A percentile compares a stretch with the other conserved stretches of the same genome.
Conservation (phyloP, 306 rosid genomes). For the Phaseolus lunatus region DNA sequence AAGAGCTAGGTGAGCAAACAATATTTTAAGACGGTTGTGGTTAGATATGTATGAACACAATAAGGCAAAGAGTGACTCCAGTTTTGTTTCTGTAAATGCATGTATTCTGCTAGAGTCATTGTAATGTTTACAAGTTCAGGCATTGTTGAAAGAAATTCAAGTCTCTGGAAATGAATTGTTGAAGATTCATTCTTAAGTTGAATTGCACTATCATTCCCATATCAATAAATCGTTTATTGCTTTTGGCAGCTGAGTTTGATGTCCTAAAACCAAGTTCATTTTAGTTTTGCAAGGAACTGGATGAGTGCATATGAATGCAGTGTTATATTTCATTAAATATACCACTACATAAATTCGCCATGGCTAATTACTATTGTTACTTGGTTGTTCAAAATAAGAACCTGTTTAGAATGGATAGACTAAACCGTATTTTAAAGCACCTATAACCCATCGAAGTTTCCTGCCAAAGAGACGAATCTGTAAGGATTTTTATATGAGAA, state of each 20-base stretch:
- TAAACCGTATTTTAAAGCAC: slow-evolving; percentile 2
- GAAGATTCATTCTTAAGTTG: slow-evolving; percentile 24
- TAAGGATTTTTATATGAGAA: no score
- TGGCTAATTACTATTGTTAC: background rate
- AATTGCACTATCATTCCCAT: slow-evolving; percentile 5
- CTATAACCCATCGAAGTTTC: no score
- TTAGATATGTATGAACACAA: slow-evolving; percentile 31
- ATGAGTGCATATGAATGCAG: background rate
- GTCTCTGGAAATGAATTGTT: slow-evolving; percentile 39
- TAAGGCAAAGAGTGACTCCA: slow-evolving; percentile 47
- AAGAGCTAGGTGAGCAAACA: slow-evolving; percentile 91
- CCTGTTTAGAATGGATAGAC: background rate
- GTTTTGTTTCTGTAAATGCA: slow-evolving; percentile 53
- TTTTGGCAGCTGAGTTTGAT: background rate
- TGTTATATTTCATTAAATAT: slow-evolving; percentile 7
- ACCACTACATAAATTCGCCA: background rate
- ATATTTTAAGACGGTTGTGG: slow-evolving; percentile 54
- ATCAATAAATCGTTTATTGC: slow-evolving; percentile 11
- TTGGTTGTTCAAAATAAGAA: slow-evolving; percentile 4
- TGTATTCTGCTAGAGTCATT: slow-evolving; percentile 44
- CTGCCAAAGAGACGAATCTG: background rate
- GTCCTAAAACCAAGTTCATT: slow-evolving; percentile 38
- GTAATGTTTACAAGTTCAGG: slow-evolving; percentile 48
- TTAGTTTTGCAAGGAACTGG: slow-evolving; percentile 16
- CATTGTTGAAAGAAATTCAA: slow-evolving; percentile 41